These are phyloP conservation scores for Sclerotinia nivalis DNA, from an alignment of 2,329 filamentous ascomycete species.

Conservation along the genomic window DNA sequence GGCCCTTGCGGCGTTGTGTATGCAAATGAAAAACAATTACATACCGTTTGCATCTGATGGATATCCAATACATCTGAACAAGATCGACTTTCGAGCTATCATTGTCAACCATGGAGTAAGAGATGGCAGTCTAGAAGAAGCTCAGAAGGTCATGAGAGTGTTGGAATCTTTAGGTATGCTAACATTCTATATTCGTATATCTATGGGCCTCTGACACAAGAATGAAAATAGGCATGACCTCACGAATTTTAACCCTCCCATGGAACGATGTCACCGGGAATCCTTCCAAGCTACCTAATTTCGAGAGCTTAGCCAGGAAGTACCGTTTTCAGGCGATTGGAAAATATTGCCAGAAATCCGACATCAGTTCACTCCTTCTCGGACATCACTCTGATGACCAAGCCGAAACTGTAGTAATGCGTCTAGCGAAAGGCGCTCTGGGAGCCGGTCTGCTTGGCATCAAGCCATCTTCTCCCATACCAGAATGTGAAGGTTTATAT, in stretches of 20 bases:
- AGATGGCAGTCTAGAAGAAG: slow-evolving; percentile 54
- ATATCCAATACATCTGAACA: slow-evolving; percentile 8
- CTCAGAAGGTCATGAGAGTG: slow-evolving; percentile 47
- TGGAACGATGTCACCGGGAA: slow-evolving; percentile 50
- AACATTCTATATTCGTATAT: neutral
- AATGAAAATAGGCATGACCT: slow-evolving; percentile 34
- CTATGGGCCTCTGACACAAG: neutral
- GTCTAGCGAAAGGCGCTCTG: slow-evolving; percentile 66
- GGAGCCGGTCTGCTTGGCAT: slow-evolving; percentile 76
- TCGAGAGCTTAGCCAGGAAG: slow-evolving; percentile 75
- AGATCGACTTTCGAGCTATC: slow-evolving; percentile 46
- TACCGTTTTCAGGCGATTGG: slow-evolving; percentile 75
- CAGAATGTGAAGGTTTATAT: slow-evolving; percentile 77
- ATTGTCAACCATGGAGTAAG: slow-evolving; percentile 62
- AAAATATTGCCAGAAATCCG: slow-evolving; percentile 52
- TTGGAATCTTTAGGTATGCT: slow-evolving; percentile 33
- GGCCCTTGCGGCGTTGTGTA: slow-evolving; percentile 80
- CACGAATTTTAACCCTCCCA: slow-evolving; percentile 44
- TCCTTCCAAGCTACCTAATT: slow-evolving; percentile 55
- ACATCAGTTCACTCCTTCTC: slow-evolving; percentile 65
- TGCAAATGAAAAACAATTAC: slow-evolving; percentile 42
- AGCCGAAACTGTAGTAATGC: slow-evolving; percentile 84
- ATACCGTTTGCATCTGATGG: slow-evolving; percentile 8
- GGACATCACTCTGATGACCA: slow-evolving; percentile 91
- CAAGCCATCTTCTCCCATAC: slow-evolving; percentile 64